Conservation (phyloP, 2,329 filamentous ascomycete genomes). For the Monosporascus sp. region DNA sequence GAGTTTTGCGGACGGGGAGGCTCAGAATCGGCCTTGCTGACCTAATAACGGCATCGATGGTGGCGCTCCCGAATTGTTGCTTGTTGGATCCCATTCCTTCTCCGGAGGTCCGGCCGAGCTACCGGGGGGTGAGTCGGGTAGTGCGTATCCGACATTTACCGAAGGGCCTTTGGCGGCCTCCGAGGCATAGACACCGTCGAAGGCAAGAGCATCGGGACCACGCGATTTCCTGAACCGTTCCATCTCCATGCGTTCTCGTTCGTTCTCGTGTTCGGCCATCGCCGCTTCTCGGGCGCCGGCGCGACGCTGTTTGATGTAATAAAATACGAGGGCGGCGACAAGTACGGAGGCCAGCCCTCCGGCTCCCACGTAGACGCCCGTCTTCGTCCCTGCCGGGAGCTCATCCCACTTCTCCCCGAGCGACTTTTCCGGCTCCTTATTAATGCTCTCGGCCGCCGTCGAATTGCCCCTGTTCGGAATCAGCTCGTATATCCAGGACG, state of each 20-base stretch:
- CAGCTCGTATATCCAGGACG: not conserved
- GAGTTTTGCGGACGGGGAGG: too few species aligned
- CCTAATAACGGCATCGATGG: slow-evolving; percentile 21
- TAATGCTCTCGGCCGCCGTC: slow-evolving; percentile 42
- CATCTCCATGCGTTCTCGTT: slow-evolving; percentile 45
- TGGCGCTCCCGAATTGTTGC: not conserved
- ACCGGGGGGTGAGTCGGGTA: slow-evolving; percentile 24
- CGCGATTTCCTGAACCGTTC: slow-evolving; percentile 43
- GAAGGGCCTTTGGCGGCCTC: slow-evolving; percentile 25
- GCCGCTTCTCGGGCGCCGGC: slow-evolving; percentile 46
- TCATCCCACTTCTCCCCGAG: slow-evolving; percentile 48
- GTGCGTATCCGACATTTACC: slow-evolving; percentile 25
- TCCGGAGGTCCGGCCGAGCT: slow-evolving; percentile 20
- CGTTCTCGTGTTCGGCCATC: slow-evolving; percentile 35
- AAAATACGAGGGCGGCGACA: slow-evolving; percentile 36
- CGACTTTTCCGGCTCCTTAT: slow-evolving; percentile 31
- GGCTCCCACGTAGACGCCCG: slow-evolving; percentile 45
- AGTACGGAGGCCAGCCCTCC: slow-evolving; percentile 35
- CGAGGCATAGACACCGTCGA: slow-evolving; percentile 32
- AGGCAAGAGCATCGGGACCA: slow-evolving; percentile 40
- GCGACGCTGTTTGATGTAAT: slow-evolving; percentile 51
- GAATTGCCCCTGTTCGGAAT: slow-evolving; percentile 47
- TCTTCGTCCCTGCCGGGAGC: slow-evolving; percentile 44
- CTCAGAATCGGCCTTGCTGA: slow-evolving; percentile 1
- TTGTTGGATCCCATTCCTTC: slow-evolving; percentile 23